Evolutionary conservation across 352 stramenopile species (phyloP), one percentile per base, ranked within the genome.

Genomic region (Phytophthora pisi): DNA sequence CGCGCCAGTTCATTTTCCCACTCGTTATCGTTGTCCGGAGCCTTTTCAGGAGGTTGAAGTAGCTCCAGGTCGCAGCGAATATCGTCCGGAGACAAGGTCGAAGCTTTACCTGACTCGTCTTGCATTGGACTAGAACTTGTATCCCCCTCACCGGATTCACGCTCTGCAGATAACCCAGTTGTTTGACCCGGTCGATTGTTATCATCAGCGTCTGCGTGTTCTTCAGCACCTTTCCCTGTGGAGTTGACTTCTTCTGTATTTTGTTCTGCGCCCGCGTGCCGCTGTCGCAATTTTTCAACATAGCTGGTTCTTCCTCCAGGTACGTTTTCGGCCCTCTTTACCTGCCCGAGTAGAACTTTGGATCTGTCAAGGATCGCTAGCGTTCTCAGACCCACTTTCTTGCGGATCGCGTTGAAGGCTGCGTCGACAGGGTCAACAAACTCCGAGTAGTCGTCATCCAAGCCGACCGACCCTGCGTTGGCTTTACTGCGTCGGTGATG

Each of bases 1-100:
- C 88, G 86, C 2, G 91, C 91, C 18, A 97, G 74, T 59, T 97
- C 88, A 56, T 97, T 97, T 63, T 97, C 91, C 91, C 91, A 97
- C 57, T 89, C 81, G n/a, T 84, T 73, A 26, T 91, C 82, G 18
- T 89, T 90, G 34, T 86, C 76, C 36, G 81, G 82, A 20, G 70
- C 60, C 63, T 79, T 72, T 16, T 75, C 61, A 5, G 81, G 80
- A 45, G 79, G 82, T 7, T 76, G 63, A 2, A 93, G 72, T 10
- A 93, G 68, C 4, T 89, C 84, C 7, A 87, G 76, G 13, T 92
- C 76, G 34, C 75, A 88, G 5, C 34, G 63, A 55, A 71, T 72
- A 38, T 40, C 53, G 24, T 61, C 43, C 31, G 60, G 34, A 43
- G 51, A 66, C 6, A 67, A 10, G 24, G 15, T 61, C 6, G 13